A percentile compares a stretch with the other conserved stretches of the same genome.
Evolutionary conservation across 2,329 filamentous ascomycete genomes (phyloP).

Genomic region (Pseudofabraea citricarpa): DNA sequence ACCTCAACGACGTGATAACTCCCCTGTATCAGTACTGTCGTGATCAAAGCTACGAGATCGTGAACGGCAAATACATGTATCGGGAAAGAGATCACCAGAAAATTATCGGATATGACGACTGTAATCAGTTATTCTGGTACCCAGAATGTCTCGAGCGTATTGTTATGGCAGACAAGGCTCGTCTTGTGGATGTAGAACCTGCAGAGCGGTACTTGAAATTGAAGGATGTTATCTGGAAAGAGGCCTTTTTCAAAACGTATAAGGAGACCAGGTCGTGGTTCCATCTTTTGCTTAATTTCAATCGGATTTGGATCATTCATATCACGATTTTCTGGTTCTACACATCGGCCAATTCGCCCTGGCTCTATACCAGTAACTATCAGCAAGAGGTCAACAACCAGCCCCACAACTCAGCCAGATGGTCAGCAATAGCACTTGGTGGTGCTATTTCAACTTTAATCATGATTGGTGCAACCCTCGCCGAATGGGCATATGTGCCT

Average conservation of each 20-base stretch:
- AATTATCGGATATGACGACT: slow-evolving; percentile 96
- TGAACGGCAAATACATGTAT: slow-evolving; percentile 91
- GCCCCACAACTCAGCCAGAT: slow-evolving; percentile 63
- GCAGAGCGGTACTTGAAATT: slow-evolving; percentile 87
- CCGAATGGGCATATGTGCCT: slow-evolving; percentile 93
- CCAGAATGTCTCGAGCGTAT: slow-evolving; percentile 96
- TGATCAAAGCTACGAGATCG: slow-evolving; percentile 96
- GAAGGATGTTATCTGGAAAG: slow-evolving; percentile 95
- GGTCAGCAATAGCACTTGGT: slow-evolving; percentile 84
- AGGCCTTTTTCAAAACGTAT: slow-evolving; percentile 99
- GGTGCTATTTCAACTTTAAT: slow-evolving; percentile 79
- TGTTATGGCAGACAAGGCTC: slow-evolving; percentile 87
- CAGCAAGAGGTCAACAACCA: slow-evolving; percentile 79
- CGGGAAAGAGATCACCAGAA: slow-evolving; percentile 89
- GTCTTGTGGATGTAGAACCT: slow-evolving; percentile 83
- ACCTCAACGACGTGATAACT: slow-evolving; percentile 90
- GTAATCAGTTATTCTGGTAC: slow-evolving; percentile 99
- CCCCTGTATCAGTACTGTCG: slow-evolving; percentile 92
- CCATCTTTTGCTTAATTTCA: slow-evolving; percentile 96
- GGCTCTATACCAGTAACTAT: slow-evolving; percentile 71
- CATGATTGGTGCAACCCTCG: slow-evolving; percentile 80
- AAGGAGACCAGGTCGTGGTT: slow-evolving; percentile 97
- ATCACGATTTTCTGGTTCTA: slow-evolving; percentile 97
- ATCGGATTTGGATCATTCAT: slow-evolving; percentile 99
- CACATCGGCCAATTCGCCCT: slow-evolving; percentile 84